These are phyloP conservation scores for Ceratobasidium sp. DNA, from an alignment of 1,284 basidiomycete species.

Conservation along the genomic window DNA sequence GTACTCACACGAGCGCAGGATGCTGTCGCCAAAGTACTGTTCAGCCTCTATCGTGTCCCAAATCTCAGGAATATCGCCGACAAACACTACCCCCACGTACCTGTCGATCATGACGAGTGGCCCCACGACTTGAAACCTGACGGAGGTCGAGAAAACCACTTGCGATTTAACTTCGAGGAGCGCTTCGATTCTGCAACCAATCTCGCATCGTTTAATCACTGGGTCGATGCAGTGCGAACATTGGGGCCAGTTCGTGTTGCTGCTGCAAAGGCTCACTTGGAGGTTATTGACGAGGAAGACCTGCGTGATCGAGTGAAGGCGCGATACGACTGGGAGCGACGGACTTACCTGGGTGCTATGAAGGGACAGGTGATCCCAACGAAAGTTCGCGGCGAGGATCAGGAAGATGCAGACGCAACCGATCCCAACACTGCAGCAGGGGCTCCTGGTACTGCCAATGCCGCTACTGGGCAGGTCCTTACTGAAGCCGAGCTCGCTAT, in stretches of 20 bases:
- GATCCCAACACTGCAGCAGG: neutral
- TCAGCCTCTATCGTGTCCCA: constrained; percentile 4
- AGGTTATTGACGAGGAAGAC: neutral
- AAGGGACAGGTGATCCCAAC: neutral
- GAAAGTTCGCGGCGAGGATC: neutral
- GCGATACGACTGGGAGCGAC: neutral
- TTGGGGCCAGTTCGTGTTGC: neutral
- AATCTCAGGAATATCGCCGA: constrained; percentile 9
- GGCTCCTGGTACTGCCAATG: neutral
- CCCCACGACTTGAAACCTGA: neutral
- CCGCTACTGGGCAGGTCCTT: neutral
- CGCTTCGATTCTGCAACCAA: neutral
- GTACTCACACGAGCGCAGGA: neutral
- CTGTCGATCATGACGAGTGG: constrained; percentile 9
- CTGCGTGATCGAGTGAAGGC: neutral
- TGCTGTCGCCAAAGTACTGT: neutral
- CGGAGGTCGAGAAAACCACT: constrained; percentile 6
- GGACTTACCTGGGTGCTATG: neutral
- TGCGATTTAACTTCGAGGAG: neutral
- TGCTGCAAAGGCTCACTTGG: neutral
- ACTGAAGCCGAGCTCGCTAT: neutral
- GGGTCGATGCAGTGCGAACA: neutral
- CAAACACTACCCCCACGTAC: constrained; percentile 17
- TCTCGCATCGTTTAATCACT: neutral
- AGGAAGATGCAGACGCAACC: neutral